Base-by-base conservation (phyloP, 2,329 filamentous ascomycete species). In the Colletotrichum sublineola region DNA sequence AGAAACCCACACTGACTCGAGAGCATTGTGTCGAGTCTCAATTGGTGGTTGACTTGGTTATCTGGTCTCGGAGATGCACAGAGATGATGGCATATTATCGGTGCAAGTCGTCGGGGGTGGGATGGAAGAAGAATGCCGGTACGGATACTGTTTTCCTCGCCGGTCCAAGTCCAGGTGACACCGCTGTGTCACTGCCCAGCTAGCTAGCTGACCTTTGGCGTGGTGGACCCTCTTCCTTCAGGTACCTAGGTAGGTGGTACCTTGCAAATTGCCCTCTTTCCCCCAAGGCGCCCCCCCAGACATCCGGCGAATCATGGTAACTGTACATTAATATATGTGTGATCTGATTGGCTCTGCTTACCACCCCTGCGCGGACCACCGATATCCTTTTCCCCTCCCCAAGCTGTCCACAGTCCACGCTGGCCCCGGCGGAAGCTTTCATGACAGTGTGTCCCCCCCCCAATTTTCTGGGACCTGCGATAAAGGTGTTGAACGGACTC, bases 401-500 rank as follows among this genome's bases (percentile, higher is more conserved):
- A 72, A 69, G 65, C 60, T 69, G 15, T 29, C 69, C 66, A 55
- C 60, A 55, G 46, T 73, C 63, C 44, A 63, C 61, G n/a, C 33
- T 63, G 46, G 33, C 24, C 46, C 46, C 61, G 53, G 68, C 46
- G 52, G 50, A 67, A 71, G 68, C 58, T 73, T 53, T 63, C 53
- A 63, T 63, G 29, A 71, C 55, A 33, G 33, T 46, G 58, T 40
- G 42, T 40, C 42, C 57, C 46, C 56, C 69, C 73, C 71, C 71
- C 64, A 63, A 66, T 67, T 71, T 72, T 65, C 67, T 55, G 62
- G 53, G 63, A 56, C 63, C 67, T 53, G 57, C 55, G 70, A 70
- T 73, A 70, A 50, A 58, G 52, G 63, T 57, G 63, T 58, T 29
- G 55, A 67, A 53, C 61, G 61, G 67, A 60, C 73, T 74, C 73